Evolutionary conservation across 768 basidiomycete species (phyloP), one percentile per base, ranked within the genome.

Genomic region (Xerocomellus dryophilus): DNA sequence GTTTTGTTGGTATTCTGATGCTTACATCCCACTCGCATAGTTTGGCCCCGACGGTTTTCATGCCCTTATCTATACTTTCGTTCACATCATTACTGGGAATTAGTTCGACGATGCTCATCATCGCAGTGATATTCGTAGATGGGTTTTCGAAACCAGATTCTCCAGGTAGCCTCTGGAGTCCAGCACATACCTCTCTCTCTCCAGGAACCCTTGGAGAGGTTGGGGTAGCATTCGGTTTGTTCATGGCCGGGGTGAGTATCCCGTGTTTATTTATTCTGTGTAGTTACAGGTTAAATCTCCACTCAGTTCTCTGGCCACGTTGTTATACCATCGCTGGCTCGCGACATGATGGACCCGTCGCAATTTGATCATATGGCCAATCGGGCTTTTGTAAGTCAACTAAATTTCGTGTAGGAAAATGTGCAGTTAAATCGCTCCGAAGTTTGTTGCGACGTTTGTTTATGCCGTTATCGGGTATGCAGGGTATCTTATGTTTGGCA

Each of bases 401-500:
- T n/a, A 21, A 14, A 5, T 45, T 9, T 9, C 12, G 5, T 5
- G 12, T 10, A 5, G 12, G n/a, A 46, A 52, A 29, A 12, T 7
- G 7, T 10, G 12, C 8, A 4, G 14, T 25, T 53, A 47, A 47
- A 39, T 27, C 23, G 14, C 41, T 53, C 42, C 8, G n/a, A 57
- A 88, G 87, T 60, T 75, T 20, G 74, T 85, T 43, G 82, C 88
- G 20, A 86, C 87, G 1, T 71, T 75, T 34, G 72, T 90, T 27
- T 85, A 85, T 59, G 67, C 74, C n/a, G 56, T 86, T 11, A 85
- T 93, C 27, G 93, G 88, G 5, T 81, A 80, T 42, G 84, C 83
- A 18, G 96, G 95, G 1, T 98, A 97, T 62, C 69, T 90, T 18
- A 98, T 98, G 96, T 94, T 93, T 65, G 93, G 93, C 10, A 75